Evolutionary conservation across 768 basidiomycete genomes (phyloP), one percentile per base, ranked within the genome.

Genomic region (Lepiota subincarnata): DNA sequence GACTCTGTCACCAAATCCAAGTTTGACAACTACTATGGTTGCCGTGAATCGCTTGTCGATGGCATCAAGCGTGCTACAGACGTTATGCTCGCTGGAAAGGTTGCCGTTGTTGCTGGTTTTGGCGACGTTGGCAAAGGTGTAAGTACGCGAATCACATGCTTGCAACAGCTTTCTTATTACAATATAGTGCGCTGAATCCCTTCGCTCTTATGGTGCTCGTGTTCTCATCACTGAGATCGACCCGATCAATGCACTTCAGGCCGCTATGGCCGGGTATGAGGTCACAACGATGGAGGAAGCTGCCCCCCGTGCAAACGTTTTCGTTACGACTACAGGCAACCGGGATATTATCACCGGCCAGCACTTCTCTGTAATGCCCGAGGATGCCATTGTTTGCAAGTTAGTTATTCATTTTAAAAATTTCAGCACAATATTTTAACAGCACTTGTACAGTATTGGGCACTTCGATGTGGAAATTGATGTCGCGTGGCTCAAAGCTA

Each of bases 11-110:
- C 97, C 60, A 99, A 99, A 76, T 97, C 94, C 68, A 99, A 99
- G 80, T 99, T 99, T 69, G 89, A 95, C 75, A 92, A 93, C 77
- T 89, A 92, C 75, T 99, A 99, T 70, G 97, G 97, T 57, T 99
- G 97, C 77, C 92, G 97, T 67, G 97, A 99, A 74, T 99, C 97
- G 28, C 90, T 99, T 58, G 97, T 99, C 57, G 97, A 99, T 69
- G 97, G 97, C 63, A 98, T 99, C 78, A 99, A 99, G 84, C 94
- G 97, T 66, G 97, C 97, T 55, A 99, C 97, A 59, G 97, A 99
- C 70, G 92, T 99, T 70, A 99, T 99, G 97, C 86, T 99, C 70
- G 97, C 97, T 60, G 97, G 96, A 49, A 99, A 99, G 77, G 95
- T 99, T 60, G 95, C 94, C 49, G 92, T 98, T 60, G 97, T 99